Evolutionary conservation across 2,329 filamentous ascomycete genomes (phyloP).

Genomic region (Penicillium polonicum): DNA sequence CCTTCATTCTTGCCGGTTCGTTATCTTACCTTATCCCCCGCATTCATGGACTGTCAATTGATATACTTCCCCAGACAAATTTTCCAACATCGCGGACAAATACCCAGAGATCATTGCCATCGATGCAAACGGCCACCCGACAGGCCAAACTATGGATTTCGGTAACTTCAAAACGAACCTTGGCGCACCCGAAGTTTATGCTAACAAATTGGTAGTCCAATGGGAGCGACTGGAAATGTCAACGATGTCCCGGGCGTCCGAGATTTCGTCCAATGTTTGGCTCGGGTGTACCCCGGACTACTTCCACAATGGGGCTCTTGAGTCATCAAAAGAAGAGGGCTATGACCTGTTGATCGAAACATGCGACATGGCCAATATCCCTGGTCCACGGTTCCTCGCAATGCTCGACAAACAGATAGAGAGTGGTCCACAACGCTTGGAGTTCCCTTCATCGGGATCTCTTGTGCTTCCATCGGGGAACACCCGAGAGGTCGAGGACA

Average conservation of each 20-base stretch:
- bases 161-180: constrained; percentile 47
- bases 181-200: neutral
- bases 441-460: constrained; percentile 94
- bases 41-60: neutral
- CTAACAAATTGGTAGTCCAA: constrained; percentile 52
- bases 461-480: constrained; percentile 82
- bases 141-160: constrained; percentile 81
- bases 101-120: constrained; percentile 72
- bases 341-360: constrained; percentile 89
- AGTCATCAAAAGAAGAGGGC: constrained; percentile 48
- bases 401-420: constrained; percentile 59
- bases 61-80: constrained; percentile 53
- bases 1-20: constrained; percentile 69
- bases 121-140: constrained; percentile 68
- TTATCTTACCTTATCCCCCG: constrained; percentile 9
- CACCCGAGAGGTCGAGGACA: constrained; percentile 75
- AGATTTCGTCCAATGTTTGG: constrained; percentile 88
- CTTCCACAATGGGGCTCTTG: constrained; percentile 44
- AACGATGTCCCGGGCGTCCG: constrained; percentile 82
- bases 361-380: constrained; percentile 76
- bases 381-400: constrained; percentile 65
- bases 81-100: constrained; percentile 68
- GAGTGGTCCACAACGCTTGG: constrained; percentile 58
- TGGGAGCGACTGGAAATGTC: constrained; percentile 93
- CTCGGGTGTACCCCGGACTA: constrained; percentile 81